Base-by-base conservation (phyloP, 2,329 filamentous ascomycete genomes). In the Hypoxylon sp. region DNA sequence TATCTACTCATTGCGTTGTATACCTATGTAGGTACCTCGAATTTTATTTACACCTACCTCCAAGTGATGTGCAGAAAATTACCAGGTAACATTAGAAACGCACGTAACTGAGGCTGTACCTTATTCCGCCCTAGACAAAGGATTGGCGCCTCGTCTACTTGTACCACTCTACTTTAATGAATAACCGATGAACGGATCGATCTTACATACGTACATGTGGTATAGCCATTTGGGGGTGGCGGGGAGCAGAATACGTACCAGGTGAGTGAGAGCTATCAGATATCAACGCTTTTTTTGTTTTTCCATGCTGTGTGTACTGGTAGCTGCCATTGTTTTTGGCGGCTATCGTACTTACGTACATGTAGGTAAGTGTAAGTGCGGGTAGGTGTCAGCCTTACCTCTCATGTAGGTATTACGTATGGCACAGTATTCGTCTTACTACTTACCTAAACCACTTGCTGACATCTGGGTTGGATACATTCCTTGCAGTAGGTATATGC, bases 401-500 rank as follows among this genome's bases (percentile, higher is more conserved):
- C 39, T 56, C 35, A 47, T 17, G 53, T 24, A 32, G 11, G 8
- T 46, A 35, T 10, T 35, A 47, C 37, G 39, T 35, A 56, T 15
- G 24, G 35, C 35, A 44, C 7, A 46, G n/a, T 8, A 35, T 47
- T 56, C 39, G 7, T 47, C 53, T 47, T 47, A 46, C 39, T 44
- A 47, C 24, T 21, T 31, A 47, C n/a, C 24, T 46, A 55, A 31
- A 56, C 53, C 27, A 21, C 53, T n/a, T 47, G 17, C 53, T 56
- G 27, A 56, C 53, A 46, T 19, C n/a, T 56, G 53, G 37, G 24
- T n/a, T 19, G 17, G 37, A 21, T 17, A 56, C 27, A 56, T 56
- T n/a, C 24, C 17, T 35, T 35, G 53, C 53, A 35, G 42, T n/a
- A 47, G 2, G 17, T 32, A 31, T n/a, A 5, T 19, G 15, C 15